These are phyloP conservation scores for Ocimum tenuiflorum DNA, from an alignment of 257 asterid species.

Conservation along the genomic window DNA sequence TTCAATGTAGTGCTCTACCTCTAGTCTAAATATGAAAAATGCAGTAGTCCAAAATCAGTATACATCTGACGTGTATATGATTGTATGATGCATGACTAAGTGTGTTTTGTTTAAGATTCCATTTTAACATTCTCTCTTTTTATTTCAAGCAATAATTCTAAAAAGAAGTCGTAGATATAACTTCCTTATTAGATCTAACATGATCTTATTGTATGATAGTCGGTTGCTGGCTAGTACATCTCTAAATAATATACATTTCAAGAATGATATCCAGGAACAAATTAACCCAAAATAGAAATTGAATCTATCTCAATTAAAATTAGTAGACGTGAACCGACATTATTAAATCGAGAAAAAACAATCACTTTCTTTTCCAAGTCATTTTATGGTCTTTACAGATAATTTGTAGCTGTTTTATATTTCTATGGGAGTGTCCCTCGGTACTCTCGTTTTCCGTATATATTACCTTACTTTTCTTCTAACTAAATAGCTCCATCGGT, in stretches of 20 bases:
- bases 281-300: background rate
- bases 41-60: background rate
- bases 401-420: slow-evolving; percentile 3
- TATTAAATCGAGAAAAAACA: background rate
- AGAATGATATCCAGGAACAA: no score
- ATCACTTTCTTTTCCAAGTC: slow-evolving; percentile 21
- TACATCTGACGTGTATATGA: background rate
- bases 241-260: background rate
- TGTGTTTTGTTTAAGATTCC: background rate
- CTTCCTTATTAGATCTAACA: slow-evolving; percentile 3
- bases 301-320: background rate
- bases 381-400: slow-evolving; percentile 21
- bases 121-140: background rate
- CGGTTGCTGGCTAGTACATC: background rate
- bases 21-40: background rate
- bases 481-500: background rate
- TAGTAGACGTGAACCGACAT: background rate
- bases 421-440: background rate
- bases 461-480: background rate
- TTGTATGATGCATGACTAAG: background rate
- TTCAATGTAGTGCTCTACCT: background rate
- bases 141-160: background rate
- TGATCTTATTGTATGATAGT: background rate
- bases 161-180: background rate
- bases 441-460: background rate